phyloP scores from a whole-genome alignment of 306 rosid species.

The Hylodesmum podocarpum region DNA sequence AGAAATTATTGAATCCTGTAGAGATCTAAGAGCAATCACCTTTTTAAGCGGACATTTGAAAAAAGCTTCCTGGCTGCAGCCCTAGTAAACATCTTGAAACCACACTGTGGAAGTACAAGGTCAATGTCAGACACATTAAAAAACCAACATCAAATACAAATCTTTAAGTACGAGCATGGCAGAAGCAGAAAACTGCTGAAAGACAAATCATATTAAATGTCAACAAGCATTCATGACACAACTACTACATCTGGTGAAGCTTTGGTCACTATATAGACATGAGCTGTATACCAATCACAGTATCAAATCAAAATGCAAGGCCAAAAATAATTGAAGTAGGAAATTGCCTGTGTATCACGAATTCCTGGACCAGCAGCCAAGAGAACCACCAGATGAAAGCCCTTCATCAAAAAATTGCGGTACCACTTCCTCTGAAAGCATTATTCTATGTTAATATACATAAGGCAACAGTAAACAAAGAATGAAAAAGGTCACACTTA shows the following conservation, averaged over 20 bases:
- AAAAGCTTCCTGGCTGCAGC: conserved; percentile 93
- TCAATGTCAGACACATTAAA: conserved; percentile 26
- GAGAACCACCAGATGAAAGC: conserved; percentile 95
- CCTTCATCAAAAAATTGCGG: conserved; percentile 96
- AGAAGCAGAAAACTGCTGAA: conserved; percentile 4
- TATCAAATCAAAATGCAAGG: background rate
- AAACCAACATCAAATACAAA: conserved; percentile 2
- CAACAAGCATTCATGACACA: conserved; percentile 8
- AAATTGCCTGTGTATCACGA: conserved; percentile 87
- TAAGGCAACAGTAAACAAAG: conserved; percentile 10
- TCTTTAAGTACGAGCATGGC: background rate
- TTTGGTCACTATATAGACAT: background rate
- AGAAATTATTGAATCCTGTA: conserved; percentile 18
- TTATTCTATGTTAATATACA: conserved; percentile 26
- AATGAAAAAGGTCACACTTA: conserved; percentile 40
- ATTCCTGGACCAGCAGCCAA: conserved; percentile 94
- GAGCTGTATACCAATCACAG: background rate
- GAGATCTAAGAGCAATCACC: conserved; percentile 44
- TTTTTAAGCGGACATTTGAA: conserved; percentile 76
- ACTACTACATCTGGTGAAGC: conserved; percentile 15
- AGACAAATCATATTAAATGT: conserved; percentile 7
- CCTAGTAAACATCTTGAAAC: conserved; percentile 95
- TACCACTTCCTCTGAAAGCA: conserved; percentile 83
- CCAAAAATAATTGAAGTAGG: conserved; percentile 13
- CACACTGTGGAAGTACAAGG: conserved; percentile 65